Base-by-base conservation (phyloP, 129 eudicot species). In the Tanacetum coccineum region DNA sequence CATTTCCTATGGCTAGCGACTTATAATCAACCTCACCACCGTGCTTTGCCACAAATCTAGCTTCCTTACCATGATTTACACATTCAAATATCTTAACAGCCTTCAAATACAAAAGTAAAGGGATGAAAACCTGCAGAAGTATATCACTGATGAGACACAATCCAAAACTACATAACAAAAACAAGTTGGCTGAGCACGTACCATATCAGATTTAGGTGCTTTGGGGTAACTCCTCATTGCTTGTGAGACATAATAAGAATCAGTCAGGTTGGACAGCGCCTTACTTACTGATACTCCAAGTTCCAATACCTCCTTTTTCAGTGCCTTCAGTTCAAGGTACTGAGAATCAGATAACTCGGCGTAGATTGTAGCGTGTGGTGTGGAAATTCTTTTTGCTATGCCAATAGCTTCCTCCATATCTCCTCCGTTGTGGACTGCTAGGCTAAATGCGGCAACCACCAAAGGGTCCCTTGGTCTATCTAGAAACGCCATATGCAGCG, bases 341-440 rank as follows among this genome's bases (percentile, higher is more conserved):
- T n/a, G 72, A 45, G 83, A 74, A 74, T 82, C 86, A 50, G 82
- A 77, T 66, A 92, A 66, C 78, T 93, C 98, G 18, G 20, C 48
- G 62, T 80, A 84, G 36, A 70, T 70, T 8, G 45, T 68, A 49
- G 72, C 89, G 45, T 81, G 82, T 28, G 68, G 81, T 62, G 30
- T 80, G 22, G 71, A 59, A 30, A 93, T 84, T 28, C 59, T 71
- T 70, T 82, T 78, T 7, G 91, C 86, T 50, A 93, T 93, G 26
- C 61, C 64, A 25, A 89, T 53, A 44, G 98, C 98, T 81, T 93
- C 95, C 3, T 55, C 74, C 54, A 86, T 66, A 68, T 93, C 89
- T 59, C 98, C 98, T 3, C 98, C 98, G 56, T 84, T 88, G 68
- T 93, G 75, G 22, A 93, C 83, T 30, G 95, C 84, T 68, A 93